Conservation (phyloP, 1,284 basidiomycete species). For the Apiotrichum siamense region DNA sequence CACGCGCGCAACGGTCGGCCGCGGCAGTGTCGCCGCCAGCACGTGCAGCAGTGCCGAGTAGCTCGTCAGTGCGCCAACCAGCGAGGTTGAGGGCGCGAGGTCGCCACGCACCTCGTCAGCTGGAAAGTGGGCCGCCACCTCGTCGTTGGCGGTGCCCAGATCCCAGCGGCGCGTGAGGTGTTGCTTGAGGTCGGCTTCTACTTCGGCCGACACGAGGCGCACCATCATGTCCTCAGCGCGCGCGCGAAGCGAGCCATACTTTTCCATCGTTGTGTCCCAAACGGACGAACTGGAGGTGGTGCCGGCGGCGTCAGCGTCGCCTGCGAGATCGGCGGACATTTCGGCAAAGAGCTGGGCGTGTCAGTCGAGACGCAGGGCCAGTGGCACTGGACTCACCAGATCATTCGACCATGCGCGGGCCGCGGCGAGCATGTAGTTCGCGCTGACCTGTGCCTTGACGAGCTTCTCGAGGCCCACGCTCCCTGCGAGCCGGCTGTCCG, state of each 20-base stretch:
- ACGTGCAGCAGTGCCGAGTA: constrained; percentile 65
- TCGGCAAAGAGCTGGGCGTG: constrained; percentile 75
- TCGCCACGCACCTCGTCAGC: constrained; percentile 5
- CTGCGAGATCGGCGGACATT: constrained; percentile 66
- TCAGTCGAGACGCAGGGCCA: background rate
- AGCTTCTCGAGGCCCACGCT: constrained; percentile 74
- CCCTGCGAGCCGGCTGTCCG: constrained; percentile 53
- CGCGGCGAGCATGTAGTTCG: constrained; percentile 60
- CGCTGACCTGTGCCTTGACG: constrained; percentile 74
- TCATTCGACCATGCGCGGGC: constrained; percentile 81
- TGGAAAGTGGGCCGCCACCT: background rate
- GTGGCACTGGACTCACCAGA: constrained; percentile 54
- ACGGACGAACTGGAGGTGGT: too few relatives aligned
- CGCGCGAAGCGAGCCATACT: constrained; percentile 57
- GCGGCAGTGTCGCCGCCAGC: constrained; percentile 58
- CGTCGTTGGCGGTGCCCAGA: background rate
- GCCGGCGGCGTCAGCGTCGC: background rate
- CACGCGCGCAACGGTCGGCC: constrained; percentile 53
- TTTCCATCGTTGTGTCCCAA: constrained; percentile 64
- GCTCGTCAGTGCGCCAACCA: constrained; percentile 64
- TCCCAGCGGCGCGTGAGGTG: constrained; percentile 54
- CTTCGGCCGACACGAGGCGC: constrained; percentile 69
- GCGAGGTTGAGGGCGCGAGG: constrained; percentile 47
- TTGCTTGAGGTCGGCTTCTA: constrained; percentile 63
- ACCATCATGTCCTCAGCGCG: constrained; percentile 82